Evolutionary conservation across 2,329 filamentous ascomycete species (phyloP).

Genomic region (Mycosphaerelloides madeirae): DNA sequence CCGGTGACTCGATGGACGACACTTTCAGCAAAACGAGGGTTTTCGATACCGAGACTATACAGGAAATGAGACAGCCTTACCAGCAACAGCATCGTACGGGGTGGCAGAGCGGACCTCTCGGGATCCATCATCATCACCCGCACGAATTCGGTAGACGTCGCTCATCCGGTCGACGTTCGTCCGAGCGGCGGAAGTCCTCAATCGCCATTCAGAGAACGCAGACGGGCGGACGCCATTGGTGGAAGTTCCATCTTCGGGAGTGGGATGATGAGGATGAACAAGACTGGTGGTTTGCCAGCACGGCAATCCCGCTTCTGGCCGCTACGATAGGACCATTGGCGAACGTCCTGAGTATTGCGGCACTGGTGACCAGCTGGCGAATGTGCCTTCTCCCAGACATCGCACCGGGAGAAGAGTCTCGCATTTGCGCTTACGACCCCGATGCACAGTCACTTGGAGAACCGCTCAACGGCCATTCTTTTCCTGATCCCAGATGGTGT

Average conservation of each 20-base stretch:
- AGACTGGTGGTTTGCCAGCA: constrained; percentile 36
- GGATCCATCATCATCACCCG: constrained; percentile 6
- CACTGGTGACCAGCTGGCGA: constrained; percentile 76
- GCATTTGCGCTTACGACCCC: constrained; percentile 23
- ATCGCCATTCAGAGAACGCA: constrained; percentile 9
- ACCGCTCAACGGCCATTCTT: constrained; percentile 53
- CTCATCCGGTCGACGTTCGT: constrained; percentile 9
- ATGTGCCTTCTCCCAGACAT: constrained; percentile 45
- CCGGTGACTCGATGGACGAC: too few relatives aligned
- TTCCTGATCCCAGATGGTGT: constrained; percentile 67
- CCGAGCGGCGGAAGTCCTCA: constrained; percentile 13
- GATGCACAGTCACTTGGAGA: constrained; percentile 30
- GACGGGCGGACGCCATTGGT: constrained; percentile 13
- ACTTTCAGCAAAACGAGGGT: too few relatives aligned
- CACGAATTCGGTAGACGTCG: constrained; percentile 12
- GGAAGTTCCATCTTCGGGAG: constrained; percentile 23
- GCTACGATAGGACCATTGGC: constrained; percentile 81
- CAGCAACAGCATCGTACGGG: too few relatives aligned
- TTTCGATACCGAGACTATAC: too few relatives aligned
- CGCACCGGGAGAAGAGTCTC: constrained; percentile 43
- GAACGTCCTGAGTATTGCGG: constrained; percentile 81
- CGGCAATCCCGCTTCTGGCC: constrained; percentile 58
- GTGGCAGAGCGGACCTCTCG: constrained; percentile 7
- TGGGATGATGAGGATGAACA: constrained; percentile 33
- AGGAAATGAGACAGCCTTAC: too few relatives aligned